Percentiles rank a stretch among this genome's conserved stretches.
Evolutionary conservation across 306 rosid genomes (phyloP).

Genomic region (Dryas drummondii): DNA sequence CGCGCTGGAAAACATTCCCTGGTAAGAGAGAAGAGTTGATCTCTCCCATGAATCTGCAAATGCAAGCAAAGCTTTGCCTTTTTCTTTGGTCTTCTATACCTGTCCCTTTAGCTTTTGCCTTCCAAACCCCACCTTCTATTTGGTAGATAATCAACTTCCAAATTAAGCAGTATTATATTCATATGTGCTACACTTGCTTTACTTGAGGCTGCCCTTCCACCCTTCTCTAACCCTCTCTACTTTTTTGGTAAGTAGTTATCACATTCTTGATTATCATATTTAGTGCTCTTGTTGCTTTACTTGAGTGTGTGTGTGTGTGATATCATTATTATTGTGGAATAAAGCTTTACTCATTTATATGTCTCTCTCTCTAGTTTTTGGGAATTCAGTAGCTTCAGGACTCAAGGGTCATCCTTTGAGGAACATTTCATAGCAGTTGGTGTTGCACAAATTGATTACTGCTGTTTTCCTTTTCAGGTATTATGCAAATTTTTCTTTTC

Average conservation of each 20-base stretch:
- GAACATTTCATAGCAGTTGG: constrained; percentile 26
- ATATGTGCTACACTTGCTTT: constrained; percentile 10
- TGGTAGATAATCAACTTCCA: constrained; percentile 25
- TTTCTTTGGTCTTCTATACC: constrained; percentile 32
- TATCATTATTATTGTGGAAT: constrained; percentile 32
- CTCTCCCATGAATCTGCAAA: constrained; percentile 51
- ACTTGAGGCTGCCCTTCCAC: constrained; percentile 37
- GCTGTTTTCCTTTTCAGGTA: not conserved
- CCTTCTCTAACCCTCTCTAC: constrained; percentile 19
- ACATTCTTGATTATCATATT: constrained; percentile 29
- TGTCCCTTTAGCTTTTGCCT: constrained; percentile 31
- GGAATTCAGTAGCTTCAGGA: constrained; percentile 32
- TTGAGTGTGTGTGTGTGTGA: constrained; percentile 29
- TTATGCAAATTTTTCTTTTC: constrained; percentile 3
- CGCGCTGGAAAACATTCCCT: constrained; percentile 53
- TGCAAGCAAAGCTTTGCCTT: constrained; percentile 75
- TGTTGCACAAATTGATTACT: not conserved
- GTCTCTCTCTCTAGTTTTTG: constrained; percentile 34
- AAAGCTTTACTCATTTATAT: constrained; percentile 38
- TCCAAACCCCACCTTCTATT: constrained; percentile 12
- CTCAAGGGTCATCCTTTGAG: constrained; percentile 21
- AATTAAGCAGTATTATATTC: constrained; percentile 8
- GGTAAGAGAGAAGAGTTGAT: constrained; percentile 10
- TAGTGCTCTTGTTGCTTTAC: constrained; percentile 32
- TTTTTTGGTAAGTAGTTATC: constrained; percentile 48